phyloP scores from a whole-genome alignment of 1,284 basidiomycete species.

The Fistulinella cinereoalba region DNA sequence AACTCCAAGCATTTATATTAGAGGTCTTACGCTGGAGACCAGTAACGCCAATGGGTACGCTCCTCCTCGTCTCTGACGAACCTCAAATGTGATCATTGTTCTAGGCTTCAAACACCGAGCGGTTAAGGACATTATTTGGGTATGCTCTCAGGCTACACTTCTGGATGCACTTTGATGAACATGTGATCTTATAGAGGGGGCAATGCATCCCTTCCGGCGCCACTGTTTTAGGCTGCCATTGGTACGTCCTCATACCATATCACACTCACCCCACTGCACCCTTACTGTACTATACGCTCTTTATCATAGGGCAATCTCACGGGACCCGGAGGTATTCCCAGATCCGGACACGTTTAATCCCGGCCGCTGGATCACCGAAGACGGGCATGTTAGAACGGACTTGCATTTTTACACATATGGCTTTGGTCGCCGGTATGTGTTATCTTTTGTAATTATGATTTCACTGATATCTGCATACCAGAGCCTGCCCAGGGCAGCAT shows the following conservation, averaged over 20 bases:
- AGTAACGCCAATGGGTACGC: slow-evolving; percentile 20
- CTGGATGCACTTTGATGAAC: neutral
- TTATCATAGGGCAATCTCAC: slow-evolving; percentile 13
- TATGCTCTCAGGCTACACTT: neutral
- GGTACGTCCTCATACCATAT: slow-evolving; percentile 2
- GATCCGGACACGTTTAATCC: slow-evolving; percentile 35
- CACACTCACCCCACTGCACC: neutral
- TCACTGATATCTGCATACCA: neutral
- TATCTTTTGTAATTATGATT: slow-evolving; percentile 3
- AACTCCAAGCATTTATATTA: slow-evolving; percentile 14
- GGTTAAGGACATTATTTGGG: neutral
- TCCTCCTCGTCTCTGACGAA: neutral
- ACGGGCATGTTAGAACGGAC: slow-evolving; percentile 31
- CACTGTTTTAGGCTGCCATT: slow-evolving; percentile 11
- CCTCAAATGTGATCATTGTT: neutral
- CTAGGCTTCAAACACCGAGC: neutral
- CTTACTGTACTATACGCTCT: neutral
- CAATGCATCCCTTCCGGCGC: slow-evolving; percentile 14
- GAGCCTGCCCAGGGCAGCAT: slow-evolving; percentile 23
- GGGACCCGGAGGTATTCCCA: slow-evolving; percentile 5
- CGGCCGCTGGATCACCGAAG: slow-evolving; percentile 35
- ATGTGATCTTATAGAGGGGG: slow-evolving; percentile 11
- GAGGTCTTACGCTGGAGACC: slow-evolving; percentile 43
- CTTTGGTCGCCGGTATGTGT: slow-evolving; percentile 36
- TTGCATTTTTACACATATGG: slow-evolving; percentile 35